Evolutionary conservation across 805 yeast species (phyloP).

Genomic region (Pichia deserticola): DNA sequence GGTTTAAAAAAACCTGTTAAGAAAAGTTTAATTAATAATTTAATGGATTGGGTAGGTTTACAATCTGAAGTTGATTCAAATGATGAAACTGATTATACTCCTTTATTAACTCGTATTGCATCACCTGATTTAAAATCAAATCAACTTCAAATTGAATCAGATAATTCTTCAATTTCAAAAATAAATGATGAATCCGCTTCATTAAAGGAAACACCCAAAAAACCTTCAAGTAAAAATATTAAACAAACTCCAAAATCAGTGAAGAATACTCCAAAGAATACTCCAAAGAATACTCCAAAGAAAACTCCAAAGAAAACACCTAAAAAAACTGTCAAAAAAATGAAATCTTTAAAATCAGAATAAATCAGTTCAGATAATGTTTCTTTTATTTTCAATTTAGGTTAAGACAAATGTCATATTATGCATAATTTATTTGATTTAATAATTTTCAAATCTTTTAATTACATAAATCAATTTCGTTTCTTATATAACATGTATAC

Average conservation of each 20-base stretch:
- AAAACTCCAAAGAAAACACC: neutral
- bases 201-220: neutral
- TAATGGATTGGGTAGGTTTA: conserved; percentile 30
- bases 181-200: neutral
- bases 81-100: conserved; percentile 8
- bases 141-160: neutral
- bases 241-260: neutral
- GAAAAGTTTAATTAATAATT: conserved; percentile 26
- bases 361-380: too few relatives aligned
- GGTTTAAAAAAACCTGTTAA: conserved; percentile 25
- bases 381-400: neutral
- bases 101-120: neutral
- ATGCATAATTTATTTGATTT: too few relatives aligned
- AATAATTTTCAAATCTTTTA: too few relatives aligned
- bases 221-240: neutral
- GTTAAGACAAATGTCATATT: neutral
- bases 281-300: neutral
- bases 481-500: too few relatives aligned
- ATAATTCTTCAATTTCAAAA: neutral
- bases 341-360: neutral
- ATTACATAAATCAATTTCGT: too few relatives aligned
- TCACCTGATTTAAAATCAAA: neutral
- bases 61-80: conserved; percentile 21
- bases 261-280: neutral
- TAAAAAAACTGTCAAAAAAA: too few relatives aligned